phyloP scores from a whole-genome alignment of 176 grass and related monocot species.

The Triticum aestivum region DNA sequence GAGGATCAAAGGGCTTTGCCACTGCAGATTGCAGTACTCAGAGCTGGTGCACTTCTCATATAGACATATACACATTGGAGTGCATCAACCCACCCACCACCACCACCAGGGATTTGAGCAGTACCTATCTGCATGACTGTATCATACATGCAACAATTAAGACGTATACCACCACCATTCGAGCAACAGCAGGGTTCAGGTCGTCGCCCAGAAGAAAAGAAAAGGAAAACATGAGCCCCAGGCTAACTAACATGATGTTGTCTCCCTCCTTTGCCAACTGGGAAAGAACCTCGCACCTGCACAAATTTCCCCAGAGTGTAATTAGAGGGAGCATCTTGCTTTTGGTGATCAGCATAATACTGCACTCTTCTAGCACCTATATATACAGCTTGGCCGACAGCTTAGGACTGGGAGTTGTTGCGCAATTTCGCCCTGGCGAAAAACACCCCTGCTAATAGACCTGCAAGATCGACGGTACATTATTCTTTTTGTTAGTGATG shows the following conservation, averaged over 20 bases:
- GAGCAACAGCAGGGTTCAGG: conserved; percentile 11
- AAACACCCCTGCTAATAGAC: conserved; percentile 82
- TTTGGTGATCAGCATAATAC: neutral
- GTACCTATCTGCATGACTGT: conserved; percentile 12
- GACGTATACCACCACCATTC: conserved; percentile 20
- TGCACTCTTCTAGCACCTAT: conserved; percentile 18
- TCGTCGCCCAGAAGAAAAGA: neutral
- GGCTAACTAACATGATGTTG: conserved; percentile 15
- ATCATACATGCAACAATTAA: conserved; percentile 30
- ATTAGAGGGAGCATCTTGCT: neutral
- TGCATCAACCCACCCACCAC: neutral
- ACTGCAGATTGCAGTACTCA: too few species aligned
- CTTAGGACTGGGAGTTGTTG: conserved; percentile 46
- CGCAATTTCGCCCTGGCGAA: conserved; percentile 83
- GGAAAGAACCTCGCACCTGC: conserved; percentile 28
- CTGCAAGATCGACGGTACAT: conserved; percentile 26
- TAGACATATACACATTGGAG: neutral
- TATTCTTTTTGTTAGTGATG: neutral
- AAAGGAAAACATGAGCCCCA: neutral
- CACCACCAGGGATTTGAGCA: too few species aligned
- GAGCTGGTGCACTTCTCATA: too few species aligned
- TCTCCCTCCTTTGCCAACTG: conserved; percentile 24
- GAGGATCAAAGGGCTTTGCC: too few species aligned
- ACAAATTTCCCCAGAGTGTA: conserved; percentile 21
- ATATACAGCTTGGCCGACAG: neutral